Conservation (phyloP, 768 basidiomycete species). For the Kwoniella dejecticola region DNA sequence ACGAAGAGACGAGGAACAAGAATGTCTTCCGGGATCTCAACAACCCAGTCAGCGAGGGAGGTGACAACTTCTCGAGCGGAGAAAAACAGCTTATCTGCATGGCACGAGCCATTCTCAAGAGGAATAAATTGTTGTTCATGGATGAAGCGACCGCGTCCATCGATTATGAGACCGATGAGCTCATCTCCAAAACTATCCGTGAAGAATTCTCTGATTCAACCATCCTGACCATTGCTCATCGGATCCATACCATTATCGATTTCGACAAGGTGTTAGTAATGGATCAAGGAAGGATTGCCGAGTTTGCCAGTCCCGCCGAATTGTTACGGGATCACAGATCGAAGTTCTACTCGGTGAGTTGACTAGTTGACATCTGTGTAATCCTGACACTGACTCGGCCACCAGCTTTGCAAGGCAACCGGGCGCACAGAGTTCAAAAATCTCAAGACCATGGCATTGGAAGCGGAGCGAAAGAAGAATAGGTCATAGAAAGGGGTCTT, state of each 20-base stretch:
- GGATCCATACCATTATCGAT: conserved; percentile 77
- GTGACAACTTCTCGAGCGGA: conserved; percentile 75
- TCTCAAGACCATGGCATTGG: conserved; percentile 44
- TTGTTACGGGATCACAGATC: conserved; percentile 49
- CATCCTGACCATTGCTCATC: conserved; percentile 80
- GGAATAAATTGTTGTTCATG: conserved; percentile 78
- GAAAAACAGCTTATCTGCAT: conserved; percentile 84
- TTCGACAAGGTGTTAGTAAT: conserved; percentile 67
- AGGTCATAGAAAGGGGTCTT: background rate
- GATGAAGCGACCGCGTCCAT: conserved; percentile 75
- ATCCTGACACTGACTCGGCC: background rate
- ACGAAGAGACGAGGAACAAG: conserved; percentile 45
- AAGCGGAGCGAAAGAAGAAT: conserved; percentile 39
- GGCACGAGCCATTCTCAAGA: conserved; percentile 80
- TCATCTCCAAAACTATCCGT: conserved; percentile 60
- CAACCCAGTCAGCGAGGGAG: conserved; percentile 63
- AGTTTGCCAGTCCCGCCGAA: conserved; percentile 61
- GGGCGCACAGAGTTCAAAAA: conserved; percentile 52
- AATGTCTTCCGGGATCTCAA: conserved; percentile 52
- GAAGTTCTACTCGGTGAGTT: conserved; percentile 48
- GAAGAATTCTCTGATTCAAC: conserved; percentile 71
- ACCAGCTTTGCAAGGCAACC: conserved; percentile 51
- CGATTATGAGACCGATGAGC: conserved; percentile 82
- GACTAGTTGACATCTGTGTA: no score
- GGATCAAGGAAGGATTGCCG: conserved; percentile 74